Evolutionary conservation across 73 alveolate genomes (phyloP).

Genomic region (Paramecium tetraurelia): DNA sequence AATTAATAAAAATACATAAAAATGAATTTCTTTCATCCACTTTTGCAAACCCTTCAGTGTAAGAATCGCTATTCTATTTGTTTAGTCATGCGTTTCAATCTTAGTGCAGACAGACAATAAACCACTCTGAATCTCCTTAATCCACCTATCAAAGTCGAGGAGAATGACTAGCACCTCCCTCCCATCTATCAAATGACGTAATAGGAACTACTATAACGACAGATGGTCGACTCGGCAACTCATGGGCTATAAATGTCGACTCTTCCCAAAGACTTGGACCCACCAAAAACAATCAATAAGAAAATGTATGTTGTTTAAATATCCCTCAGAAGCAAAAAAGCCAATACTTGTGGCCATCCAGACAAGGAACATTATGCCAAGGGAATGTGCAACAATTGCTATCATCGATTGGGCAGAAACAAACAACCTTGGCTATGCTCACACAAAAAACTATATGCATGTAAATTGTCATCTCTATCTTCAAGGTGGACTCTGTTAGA

Average conservation of each 20-base stretch:
- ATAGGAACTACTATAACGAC: not conserved
- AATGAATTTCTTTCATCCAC: slow-evolving; percentile 30
- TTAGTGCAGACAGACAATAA: not conserved
- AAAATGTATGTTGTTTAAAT: slow-evolving; percentile 1
- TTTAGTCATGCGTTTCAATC: slow-evolving; percentile 28
- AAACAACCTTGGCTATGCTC: slow-evolving; percentile 79
- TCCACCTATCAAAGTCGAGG: not conserved
- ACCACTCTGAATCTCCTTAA: not conserved
- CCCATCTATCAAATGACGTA: not conserved
- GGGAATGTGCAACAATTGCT: slow-evolving; percentile 90
- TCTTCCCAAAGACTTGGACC: not conserved
- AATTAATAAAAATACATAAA: not conserved
- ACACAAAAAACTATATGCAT: slow-evolving; percentile 70
- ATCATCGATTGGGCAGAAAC: slow-evolving; percentile 82
- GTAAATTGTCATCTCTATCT: not conserved
- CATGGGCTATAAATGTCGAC: not conserved
- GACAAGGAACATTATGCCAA: slow-evolving; percentile 92
- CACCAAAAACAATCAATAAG: not conserved
- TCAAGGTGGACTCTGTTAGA: slow-evolving; percentile 51
- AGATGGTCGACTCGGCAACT: not conserved
- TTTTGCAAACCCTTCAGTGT: not conserved
- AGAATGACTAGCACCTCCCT: not conserved
- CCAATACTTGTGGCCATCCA: slow-evolving; percentile 70
- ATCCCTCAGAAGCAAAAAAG: slow-evolving; percentile 13
- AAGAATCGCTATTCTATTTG: not conserved